Conservation (phyloP, 2,329 filamentous ascomycete species). For the Dichotomopilus funicola region DNA sequence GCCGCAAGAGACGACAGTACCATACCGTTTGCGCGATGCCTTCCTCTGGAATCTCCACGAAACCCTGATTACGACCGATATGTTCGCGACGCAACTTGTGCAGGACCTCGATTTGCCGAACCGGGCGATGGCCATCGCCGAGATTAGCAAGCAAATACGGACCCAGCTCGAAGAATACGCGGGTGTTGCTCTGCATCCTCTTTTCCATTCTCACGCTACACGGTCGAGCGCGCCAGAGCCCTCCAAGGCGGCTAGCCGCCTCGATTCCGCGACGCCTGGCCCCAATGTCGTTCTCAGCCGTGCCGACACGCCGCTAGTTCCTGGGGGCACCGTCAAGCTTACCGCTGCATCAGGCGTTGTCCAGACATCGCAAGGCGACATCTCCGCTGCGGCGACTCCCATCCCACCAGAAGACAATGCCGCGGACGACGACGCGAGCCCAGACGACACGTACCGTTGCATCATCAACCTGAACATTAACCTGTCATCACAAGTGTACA, state of each 20-base stretch:
- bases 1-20: conserved; percentile 69
- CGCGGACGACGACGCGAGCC: conserved; percentile 66
- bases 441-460: conserved; percentile 91
- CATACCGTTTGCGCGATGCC: conserved; percentile 86
- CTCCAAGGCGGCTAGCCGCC: conserved; percentile 23
- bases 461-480: conserved; percentile 89
- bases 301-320: conserved; percentile 47
- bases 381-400: conserved; percentile 64
- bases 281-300: conserved; percentile 35
- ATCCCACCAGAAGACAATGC: conserved; percentile 42
- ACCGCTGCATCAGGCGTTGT: conserved; percentile 12
- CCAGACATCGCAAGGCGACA: conserved; percentile 32
- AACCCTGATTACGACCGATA: conserved; percentile 85
- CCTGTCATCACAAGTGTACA: conserved; percentile 83
- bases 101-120: conserved; percentile 90
- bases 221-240: conserved; percentile 28
- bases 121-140: conserved; percentile 58
- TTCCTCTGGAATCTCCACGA: conserved; percentile 98
- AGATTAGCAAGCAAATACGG: conserved; percentile 90
- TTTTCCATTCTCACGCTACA: conserved; percentile 63
- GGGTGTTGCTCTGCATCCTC: conserved; percentile 83
- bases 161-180: conserved; percentile 95
- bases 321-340: conserved; percentile 1
- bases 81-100: conserved; percentile 85
- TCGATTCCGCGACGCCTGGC: conserved; percentile 23